A percentile compares a stretch with the other conserved stretches of the same genome.
phyloP scores from a whole-genome alignment of 208 protist species.

The Pavlovales sp. region DNA sequence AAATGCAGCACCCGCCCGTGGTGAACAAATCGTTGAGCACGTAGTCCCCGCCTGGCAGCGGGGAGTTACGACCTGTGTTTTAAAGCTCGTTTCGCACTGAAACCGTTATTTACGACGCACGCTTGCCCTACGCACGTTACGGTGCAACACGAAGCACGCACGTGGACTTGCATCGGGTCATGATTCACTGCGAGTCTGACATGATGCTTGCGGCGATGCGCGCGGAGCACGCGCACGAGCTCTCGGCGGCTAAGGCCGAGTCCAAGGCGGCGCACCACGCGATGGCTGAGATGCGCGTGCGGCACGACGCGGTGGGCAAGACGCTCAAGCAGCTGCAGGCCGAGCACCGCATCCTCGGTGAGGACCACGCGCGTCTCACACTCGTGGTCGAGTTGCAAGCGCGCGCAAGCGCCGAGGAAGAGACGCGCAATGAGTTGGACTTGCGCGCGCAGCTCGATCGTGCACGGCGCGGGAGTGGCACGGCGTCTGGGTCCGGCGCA shows the following conservation, averaged over 20 bases:
- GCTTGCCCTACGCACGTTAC: too few species aligned
- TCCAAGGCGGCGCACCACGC: not conserved
- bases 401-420: not conserved
- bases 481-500: too few species aligned
- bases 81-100: too few species aligned
- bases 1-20: too few species aligned
- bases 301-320: not conserved
- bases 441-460: not conserved
- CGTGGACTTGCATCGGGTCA: too few species aligned
- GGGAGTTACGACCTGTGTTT: too few species aligned
- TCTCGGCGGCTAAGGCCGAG: not conserved
- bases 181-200: too few species aligned
- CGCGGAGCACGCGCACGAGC: not conserved
- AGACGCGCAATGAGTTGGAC: not conserved
- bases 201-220: too few species aligned
- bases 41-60: too few species aligned
- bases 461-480: not conserved
- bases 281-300: not conserved
- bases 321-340: not conserved
- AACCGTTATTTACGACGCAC: too few species aligned
- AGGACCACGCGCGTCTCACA: not conserved
- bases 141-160: too few species aligned
- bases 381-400: not conserved
- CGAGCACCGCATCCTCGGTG: not conserved
- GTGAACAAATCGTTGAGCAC: too few species aligned